Base-by-base conservation (phyloP, 2,329 filamentous ascomycete species). In the Lachnellula suecica region DNA sequence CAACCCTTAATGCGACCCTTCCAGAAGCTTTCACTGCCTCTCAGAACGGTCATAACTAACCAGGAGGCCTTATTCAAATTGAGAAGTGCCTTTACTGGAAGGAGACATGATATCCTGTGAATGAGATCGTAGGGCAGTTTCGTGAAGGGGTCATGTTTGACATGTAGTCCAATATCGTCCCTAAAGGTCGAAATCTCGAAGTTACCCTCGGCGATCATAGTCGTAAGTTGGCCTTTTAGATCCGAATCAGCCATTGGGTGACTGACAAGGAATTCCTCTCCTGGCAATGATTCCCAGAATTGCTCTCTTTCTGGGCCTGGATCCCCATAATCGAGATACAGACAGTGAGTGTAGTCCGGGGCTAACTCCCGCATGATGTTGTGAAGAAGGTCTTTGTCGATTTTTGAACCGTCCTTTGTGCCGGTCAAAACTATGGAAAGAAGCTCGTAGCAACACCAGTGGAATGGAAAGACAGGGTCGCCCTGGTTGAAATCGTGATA, bases 111-210 rank as follows among this genome's bases (percentile, higher is more conserved):
- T 17, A 52, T 45, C 41, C 40, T 52, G 19, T 52, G 23, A 22
- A 52, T 22, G 19, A 52, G 29, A 29, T 52, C 51, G 17, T 48
- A 52, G 13, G 51, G 45, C n/a, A 52, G 44, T 20, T 45, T 52
- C 15, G 20, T 19, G n/a, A 52, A 52, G 5, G 45, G 44, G 22
- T 52, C 51, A 4, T 44, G 31, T 24, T 29, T 52, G 4, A 52
- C 51, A 2, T 34, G 15, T 25, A 19, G 23, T 23, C 38, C 46
- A 9, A 52, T 19, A 23, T 44, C n/a, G 20, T 44, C 27, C 6
- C 23, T 38, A 19, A 17, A 38, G 23, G 20, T 17, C 34, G 51
- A 46, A 27, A 44, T 22, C 19, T n/a, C 40, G 41, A 52, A 49
- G 19, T 52, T 23, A 17, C 19, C 20, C 13, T 45, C 42, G 38